Base-by-base conservation (phyloP, 169 alveolate species). In the Plasmodium knowlesi region DNA sequence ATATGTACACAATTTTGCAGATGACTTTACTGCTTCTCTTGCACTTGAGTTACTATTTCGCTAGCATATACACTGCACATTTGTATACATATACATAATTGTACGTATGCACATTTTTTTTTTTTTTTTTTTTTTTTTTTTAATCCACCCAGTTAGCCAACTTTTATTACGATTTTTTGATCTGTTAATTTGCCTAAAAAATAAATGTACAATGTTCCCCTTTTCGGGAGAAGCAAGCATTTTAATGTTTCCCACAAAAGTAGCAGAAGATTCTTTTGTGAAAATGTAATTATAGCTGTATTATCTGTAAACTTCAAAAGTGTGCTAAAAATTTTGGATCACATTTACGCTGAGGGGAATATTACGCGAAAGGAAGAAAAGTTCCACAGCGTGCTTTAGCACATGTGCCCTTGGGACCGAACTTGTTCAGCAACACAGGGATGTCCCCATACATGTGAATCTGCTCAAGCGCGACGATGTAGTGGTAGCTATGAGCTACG, bases 141-240 rank as follows among this genome's bases (percentile, higher is more conserved):
- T 4, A 25, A 67, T 22, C n/a, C 30, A 67, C 76, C 30, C 39
- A 67, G 19, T 8, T 67, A 67, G 25, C 76, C 76, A 67, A 67
- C 76, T 67, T 25, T 67, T 25, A 19, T 25, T 25, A 3, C 37
- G 5, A 67, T 67, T 25, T 67, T 67, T 67, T 67, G 76, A 67
- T 67, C 76, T 67, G 37, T 67, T 67, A 67, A 67, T 67, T 67
- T 67, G 76, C 37, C 19, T 67, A 67, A 67, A 67, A 67, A 67
- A 67, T 25, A 67, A 67, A 67, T 25, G n/a, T 25, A 67, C 19
- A 67, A 19, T 22, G 16, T 67, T 67, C 30, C 76, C 37, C 30
- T 28, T 0, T 25, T 22, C n/a, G 34, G 19, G 37, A 37, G 76
- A 67, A 67, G 76, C 41, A 67, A 67, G 37, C n/a, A 19, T 67